A percentile compares a stretch with the other conserved stretches of the same genome.
phyloP scores from a whole-genome alignment of 768 basidiomycete genomes.

The Amanita inopinata region DNA sequence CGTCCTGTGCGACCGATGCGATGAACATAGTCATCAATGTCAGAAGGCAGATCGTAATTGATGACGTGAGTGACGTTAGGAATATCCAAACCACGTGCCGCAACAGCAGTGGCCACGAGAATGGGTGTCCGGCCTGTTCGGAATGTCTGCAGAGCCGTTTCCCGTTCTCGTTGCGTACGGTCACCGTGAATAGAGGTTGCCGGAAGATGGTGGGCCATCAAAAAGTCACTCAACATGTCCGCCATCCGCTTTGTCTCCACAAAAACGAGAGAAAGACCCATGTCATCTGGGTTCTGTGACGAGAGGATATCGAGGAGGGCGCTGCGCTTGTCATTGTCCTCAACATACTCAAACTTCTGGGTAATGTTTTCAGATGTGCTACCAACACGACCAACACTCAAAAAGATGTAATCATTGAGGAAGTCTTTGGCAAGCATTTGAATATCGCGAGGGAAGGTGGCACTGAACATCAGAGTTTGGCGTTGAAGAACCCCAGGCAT shows the following conservation, averaged over 20 bases:
- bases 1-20: constrained; percentile 97
- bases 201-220: constrained; percentile 70
- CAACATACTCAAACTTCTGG: constrained; percentile 97
- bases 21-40: constrained; percentile 99
- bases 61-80: constrained; percentile 98
- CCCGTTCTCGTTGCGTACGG: constrained; percentile 95
- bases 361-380: constrained; percentile 99
- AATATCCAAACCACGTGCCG: constrained; percentile 97
- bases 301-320: constrained; percentile 90
- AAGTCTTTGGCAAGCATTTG: constrained; percentile 95
- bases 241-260: constrained; percentile 99
- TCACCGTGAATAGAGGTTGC: constrained; percentile 99
- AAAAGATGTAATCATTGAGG: constrained; percentile 97
- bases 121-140: constrained; percentile 90
- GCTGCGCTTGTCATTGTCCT: constrained; percentile 94
- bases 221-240: constrained; percentile 94
- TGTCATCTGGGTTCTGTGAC: constrained; percentile 51
- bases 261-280: constrained; percentile 88
- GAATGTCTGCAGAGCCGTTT: constrained; percentile 92
- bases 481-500: constrained; percentile 91
- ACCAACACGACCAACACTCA: constrained; percentile 96
- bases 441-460: constrained; percentile 98
- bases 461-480: constrained; percentile 99
- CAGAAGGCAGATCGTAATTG: constrained; percentile 95
- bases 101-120: constrained; percentile 96